Base-by-base conservation (phyloP, 306 rosid genomes). In the Prunus mongolica region DNA sequence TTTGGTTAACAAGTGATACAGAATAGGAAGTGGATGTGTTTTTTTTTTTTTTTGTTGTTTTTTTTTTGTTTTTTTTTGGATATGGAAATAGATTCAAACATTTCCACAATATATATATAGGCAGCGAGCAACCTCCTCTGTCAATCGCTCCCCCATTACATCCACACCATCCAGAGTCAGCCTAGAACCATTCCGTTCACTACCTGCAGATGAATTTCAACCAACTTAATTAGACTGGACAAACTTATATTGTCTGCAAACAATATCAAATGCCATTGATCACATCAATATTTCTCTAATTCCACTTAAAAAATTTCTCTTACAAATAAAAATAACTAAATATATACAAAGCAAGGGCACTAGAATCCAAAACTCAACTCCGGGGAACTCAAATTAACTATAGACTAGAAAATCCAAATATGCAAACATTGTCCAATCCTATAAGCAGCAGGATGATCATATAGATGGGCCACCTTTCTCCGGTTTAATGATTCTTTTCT, bases 71-170 rank as follows among this genome's bases (percentile, higher is more conserved):
- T 22, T 22, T 49, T 64, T 49, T 76, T 30, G 1, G 57, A 41
- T 67, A 79, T 73, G 10, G 34, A 19, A 49, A 60, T 49, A 72
- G 9, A 72, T 44, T 28, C 81, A 34, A 64, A 49, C 62, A 34
- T 65, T 56, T 73, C 79, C 51, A 71, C 41, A 16, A 64, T 8
- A 81, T 34, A 81, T 34, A 52, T 46, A 34, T 51, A 73, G 72
- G 69, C 49, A 69, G 60, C 70, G 5, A 84, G 75, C 62, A 79
- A 94, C 98, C 97, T 96, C 99, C 74, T 78, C 88, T 20, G 86
- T 89, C 82, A 96, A 85, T 64, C 99, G 92, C 73, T 93, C 96
- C 41, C 98, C 99, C 99, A 96, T 96, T 55, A 96, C 86, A 71
- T 96, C 99, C 76, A 96, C 98, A 28, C 99, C 99, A 50, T 96